Evolutionary conservation across 768 basidiomycete species (phyloP), one percentile per base, ranked within the genome.

Genomic region (Boletus patriciae): DNA sequence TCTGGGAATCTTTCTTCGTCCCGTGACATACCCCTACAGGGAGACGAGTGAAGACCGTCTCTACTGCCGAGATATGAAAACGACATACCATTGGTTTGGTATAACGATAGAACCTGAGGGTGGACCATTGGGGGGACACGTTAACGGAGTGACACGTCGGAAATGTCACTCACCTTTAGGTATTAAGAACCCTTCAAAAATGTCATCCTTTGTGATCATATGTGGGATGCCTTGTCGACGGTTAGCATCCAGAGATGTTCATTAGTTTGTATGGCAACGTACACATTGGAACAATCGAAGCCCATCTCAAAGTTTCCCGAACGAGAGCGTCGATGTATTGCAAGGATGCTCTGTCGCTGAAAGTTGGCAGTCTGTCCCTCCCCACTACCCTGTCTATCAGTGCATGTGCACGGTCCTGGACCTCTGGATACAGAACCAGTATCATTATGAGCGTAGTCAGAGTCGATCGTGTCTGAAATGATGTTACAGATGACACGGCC

Each of bases 141-240:
- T n/a, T 18, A 34, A 29, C 19, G 23, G 42, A 50, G 9, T 19
- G 18, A 38, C n/a, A n/a, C 13, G 13, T 25, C 29, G 27, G 18
- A 34, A 13, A 44, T 15, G 16, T 16, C 6, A 41, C 59, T 18
- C n/a, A 59, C 83, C 84, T 54, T 77, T 76, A 6, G 84, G 84
- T 53, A 86, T 86, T 3, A 78, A 65, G 41, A 78, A 78, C 13
- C 76, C 74, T 36, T 74, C 66, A 51, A 78, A 80, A 16, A 72
- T 46, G 40, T 80, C 78, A 51, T 78, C 77, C 40, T 71, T 64
- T 0, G 73, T 75, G 3, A 66, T 44, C 38, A 50, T 50, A 47
- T 72, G 75, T 15, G 74, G 69, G 19, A 73, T 34, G 18, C 60
- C 73, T 67, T 21, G 34, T 25, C 13, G 29, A 5, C 12, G 27